A percentile compares a stretch with the other conserved stretches of the same genome.
Evolutionary conservation across 345 rosid species (phyloP).

Genomic region (Ricinus communis): DNA sequence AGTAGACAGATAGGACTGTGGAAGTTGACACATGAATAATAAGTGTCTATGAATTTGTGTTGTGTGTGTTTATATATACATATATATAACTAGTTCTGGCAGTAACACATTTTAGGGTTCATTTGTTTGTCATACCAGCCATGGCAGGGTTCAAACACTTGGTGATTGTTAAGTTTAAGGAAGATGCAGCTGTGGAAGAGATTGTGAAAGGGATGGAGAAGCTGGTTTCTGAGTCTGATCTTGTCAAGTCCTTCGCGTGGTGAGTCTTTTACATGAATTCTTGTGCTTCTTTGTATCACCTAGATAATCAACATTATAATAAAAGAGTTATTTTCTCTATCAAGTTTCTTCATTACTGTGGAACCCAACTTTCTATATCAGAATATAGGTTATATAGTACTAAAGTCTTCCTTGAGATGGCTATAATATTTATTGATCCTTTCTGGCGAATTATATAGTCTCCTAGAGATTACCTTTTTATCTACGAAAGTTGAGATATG

Average conservation of each 20-base stretch:
- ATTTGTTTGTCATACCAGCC: not conserved
- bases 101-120: not conserved
- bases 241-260: slow-evolving; percentile 91
- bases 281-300: not conserved
- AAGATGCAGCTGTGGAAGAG: slow-evolving; percentile 57
- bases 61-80: not conserved
- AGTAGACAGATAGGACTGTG: slow-evolving; percentile 34
- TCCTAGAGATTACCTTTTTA: too few relatives aligned
- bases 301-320: too few relatives aligned
- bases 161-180: slow-evolving; percentile 86
- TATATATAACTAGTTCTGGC: slow-evolving; percentile 22
- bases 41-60: slow-evolving; percentile 8
- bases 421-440: too few relatives aligned
- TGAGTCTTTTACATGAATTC: slow-evolving; percentile 18
- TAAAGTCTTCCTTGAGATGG: too few relatives aligned
- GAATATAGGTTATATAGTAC: too few relatives aligned
- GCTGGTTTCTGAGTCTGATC: slow-evolving; percentile 63
- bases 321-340: too few relatives aligned
- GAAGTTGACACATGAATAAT: slow-evolving; percentile 35
- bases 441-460: too few relatives aligned
- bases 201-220: slow-evolving; percentile 82
- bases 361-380: too few relatives aligned
- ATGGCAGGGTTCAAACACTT: slow-evolving; percentile 81
- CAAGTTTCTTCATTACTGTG: too few relatives aligned
- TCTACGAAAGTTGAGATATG: too few relatives aligned